phyloP scores from a whole-genome alignment of 2,329 filamentous ascomycete species.

The Gyromitra esculenta region DNA sequence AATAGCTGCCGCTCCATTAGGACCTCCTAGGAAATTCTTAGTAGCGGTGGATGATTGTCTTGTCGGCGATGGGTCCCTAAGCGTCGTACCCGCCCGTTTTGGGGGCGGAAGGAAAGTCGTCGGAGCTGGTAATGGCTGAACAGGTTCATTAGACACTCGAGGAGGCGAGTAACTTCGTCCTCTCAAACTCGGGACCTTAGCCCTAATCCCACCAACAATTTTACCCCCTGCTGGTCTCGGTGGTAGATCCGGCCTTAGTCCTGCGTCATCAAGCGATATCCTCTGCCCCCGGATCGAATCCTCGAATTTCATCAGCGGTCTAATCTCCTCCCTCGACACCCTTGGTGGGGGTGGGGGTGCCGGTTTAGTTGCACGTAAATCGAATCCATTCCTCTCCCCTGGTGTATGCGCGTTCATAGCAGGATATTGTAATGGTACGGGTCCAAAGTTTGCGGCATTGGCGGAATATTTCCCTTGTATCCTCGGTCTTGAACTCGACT shows the following conservation, averaged over 20 bases:
- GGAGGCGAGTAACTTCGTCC: constrained; percentile 57
- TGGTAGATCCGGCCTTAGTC: constrained; percentile 52
- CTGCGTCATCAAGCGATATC: constrained; percentile 59
- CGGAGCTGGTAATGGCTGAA: constrained; percentile 34
- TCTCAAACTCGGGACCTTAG: constrained; percentile 49
- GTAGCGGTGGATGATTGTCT: constrained; percentile 29
- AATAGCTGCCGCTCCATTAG: constrained; percentile 24
- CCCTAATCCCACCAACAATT: constrained; percentile 44
- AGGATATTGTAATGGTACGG: constrained; percentile 47
- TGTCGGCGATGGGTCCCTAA: constrained; percentile 33
- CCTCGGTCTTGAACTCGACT: constrained; percentile 41
- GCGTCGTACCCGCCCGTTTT: constrained; percentile 46
- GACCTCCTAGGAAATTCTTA: constrained; percentile 21
- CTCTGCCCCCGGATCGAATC: constrained; percentile 58
- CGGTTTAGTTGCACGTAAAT: constrained; percentile 42
- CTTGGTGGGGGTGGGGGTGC: constrained; percentile 56
- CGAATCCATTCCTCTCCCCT: constrained; percentile 37
- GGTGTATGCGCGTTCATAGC: constrained; percentile 35
- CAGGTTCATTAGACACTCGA: constrained; percentile 38
- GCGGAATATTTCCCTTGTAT: constrained; percentile 32
- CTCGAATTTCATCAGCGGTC: constrained; percentile 51
- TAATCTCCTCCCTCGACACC: constrained; percentile 48
- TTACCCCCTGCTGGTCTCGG: constrained; percentile 56
- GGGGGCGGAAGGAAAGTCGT: constrained; percentile 56
- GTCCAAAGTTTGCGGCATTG: constrained; percentile 39